Percentiles rank a stretch among this genome's conserved stretches.
phyloP scores from a whole-genome alignment of 495 filamentous ascomycete species.

The Neurospora tetrasperma region DNA sequence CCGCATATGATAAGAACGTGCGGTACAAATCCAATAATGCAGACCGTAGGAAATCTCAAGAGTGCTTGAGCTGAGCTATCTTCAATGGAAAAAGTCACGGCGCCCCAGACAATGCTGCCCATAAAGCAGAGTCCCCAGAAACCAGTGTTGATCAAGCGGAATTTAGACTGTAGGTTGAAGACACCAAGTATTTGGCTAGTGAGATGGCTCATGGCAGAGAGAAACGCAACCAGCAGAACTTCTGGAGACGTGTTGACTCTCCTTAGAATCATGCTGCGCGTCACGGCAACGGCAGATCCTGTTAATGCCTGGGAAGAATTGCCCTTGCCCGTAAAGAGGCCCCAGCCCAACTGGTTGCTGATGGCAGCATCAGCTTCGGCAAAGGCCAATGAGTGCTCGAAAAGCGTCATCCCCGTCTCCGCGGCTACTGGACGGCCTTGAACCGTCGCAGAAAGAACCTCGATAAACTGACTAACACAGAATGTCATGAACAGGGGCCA shows the following conservation, averaged over 20 bases:
- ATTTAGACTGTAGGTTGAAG: slow-evolving; percentile 63
- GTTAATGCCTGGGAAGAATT: slow-evolving; percentile 31
- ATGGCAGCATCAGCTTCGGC: slow-evolving; percentile 88
- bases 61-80: slow-evolving; percentile 36
- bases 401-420: slow-evolving; percentile 92
- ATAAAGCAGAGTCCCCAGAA: slow-evolving; percentile 89
- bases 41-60: slow-evolving; percentile 83
- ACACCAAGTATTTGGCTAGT: slow-evolving; percentile 75
- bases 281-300: slow-evolving; percentile 37
- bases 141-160: slow-evolving; percentile 71
- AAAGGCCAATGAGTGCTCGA: slow-evolving; percentile 93
- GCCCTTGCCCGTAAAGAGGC: slow-evolving; percentile 41
- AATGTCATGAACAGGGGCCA: slow-evolving; percentile 83
- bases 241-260: slow-evolving; percentile 77
- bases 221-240: slow-evolving; percentile 70
- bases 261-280: slow-evolving; percentile 46
- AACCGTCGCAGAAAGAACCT: slow-evolving; percentile 78
- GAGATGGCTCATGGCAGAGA: slow-evolving; percentile 85
- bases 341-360: slow-evolving; percentile 60
- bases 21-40: slow-evolving; percentile 88
- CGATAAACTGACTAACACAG: slow-evolving; percentile 77
- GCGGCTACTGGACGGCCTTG: slow-evolving; percentile 69
- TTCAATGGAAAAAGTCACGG: slow-evolving; percentile 48
- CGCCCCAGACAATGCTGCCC: slow-evolving; percentile 63
- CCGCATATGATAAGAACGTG: slow-evolving; percentile 76